Evolutionary conservation across 177 flowering plant species (phyloP), one percentile per base, ranked within the genome.

Genomic region (Vitis hybrid): DNA sequence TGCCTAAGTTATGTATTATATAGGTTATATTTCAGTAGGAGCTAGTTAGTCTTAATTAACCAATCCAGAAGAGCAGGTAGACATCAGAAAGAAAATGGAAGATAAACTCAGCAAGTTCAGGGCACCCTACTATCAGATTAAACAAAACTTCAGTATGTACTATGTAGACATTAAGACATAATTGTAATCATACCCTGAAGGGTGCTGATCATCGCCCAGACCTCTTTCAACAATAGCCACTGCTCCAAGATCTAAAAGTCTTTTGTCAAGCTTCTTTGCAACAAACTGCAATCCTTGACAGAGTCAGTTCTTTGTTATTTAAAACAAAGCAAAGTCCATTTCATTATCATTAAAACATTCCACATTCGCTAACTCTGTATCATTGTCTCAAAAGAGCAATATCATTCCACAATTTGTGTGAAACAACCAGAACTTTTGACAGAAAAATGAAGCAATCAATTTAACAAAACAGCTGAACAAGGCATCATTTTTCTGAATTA

Each of bases 201-300:
- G 90, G 69, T 95, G 98, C 70, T 93, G 99, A 79, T 95, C 99
- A 84, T 95, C 98, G 65, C 99, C 99, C 66, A 95, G 83, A 67
- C 99, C 97, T 84, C 78, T 90, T 75, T 89, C 97, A 74, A 91
- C 60, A 52, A 95, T 80, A 49, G 91, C 77, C 52, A 62, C 72
- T 56, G 88, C 98, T 57, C 99, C 99, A 79, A 91, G 95, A 80
- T 86, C 90, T 50, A 77, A 78, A 66, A 95, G 89, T 65, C 98
- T 86, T 77, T 87, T 91, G 76, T 95, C 98, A 50, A 95, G 91
- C 85, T 90, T 93, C 86, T 95, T 95, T 32, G 99, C 98, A 65
- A 85, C 92, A 89, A 93, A 90, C 99, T 95, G 85, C 74, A 87
- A 63, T 58, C 72, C 76, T 49, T 52, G 77, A 65, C 51, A 68